These are phyloP conservation scores for Stachybotrys elegans DNA, from an alignment of 2,329 filamentous ascomycete species.

Conservation along the genomic window DNA sequence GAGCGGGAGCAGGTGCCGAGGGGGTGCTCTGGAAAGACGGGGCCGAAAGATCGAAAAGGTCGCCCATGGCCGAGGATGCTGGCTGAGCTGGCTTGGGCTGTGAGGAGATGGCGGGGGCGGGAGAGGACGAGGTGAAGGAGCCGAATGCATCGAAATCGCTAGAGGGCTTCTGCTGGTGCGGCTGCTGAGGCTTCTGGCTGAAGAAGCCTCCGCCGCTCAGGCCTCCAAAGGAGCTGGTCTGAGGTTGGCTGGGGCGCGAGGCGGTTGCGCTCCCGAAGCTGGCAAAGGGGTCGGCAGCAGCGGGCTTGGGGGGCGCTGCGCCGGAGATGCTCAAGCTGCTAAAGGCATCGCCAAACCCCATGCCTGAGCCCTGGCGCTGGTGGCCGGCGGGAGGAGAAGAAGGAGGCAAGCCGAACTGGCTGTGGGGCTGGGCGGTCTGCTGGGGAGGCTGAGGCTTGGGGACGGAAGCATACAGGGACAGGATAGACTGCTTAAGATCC, in stretches of 20 bases:
- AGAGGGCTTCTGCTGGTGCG: slow-evolving; percentile 48
- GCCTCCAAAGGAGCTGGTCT: slow-evolving; percentile 40
- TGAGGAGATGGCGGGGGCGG: slow-evolving; percentile 30
- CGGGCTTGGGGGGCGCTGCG: slow-evolving; percentile 36
- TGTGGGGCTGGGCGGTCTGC: slow-evolving; percentile 42
- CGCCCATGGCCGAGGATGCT: slow-evolving; percentile 59
- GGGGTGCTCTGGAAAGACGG: slow-evolving; percentile 39
- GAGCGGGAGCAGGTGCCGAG: slow-evolving; percentile 28
- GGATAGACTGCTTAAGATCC: slow-evolving; percentile 93
- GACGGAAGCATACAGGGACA: slow-evolving; percentile 85
- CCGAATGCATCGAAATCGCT: slow-evolving; percentile 65
- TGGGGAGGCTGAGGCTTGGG: slow-evolving; percentile 66
- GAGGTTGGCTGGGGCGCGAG: slow-evolving; percentile 29
- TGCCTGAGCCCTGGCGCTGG: slow-evolving; percentile 42
- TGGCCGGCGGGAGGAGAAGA: slow-evolving; percentile 54
- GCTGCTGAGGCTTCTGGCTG: slow-evolving; percentile 62
- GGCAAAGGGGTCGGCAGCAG: slow-evolving; percentile 53
- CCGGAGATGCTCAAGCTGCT: slow-evolving; percentile 40
- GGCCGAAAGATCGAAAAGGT: slow-evolving; percentile 74
- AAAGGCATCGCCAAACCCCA: slow-evolving; percentile 75
- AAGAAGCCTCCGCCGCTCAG: slow-evolving; percentile 79
- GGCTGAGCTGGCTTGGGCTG: slow-evolving; percentile 38
- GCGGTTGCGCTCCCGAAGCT: slow-evolving; percentile 41
- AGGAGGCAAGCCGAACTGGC: slow-evolving; percentile 50
- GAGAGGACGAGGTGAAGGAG: slow-evolving; percentile 41